These are phyloP conservation scores for Leccinum sublutescens DNA, from an alignment of 768 basidiomycete species.

Conservation along the genomic window DNA sequence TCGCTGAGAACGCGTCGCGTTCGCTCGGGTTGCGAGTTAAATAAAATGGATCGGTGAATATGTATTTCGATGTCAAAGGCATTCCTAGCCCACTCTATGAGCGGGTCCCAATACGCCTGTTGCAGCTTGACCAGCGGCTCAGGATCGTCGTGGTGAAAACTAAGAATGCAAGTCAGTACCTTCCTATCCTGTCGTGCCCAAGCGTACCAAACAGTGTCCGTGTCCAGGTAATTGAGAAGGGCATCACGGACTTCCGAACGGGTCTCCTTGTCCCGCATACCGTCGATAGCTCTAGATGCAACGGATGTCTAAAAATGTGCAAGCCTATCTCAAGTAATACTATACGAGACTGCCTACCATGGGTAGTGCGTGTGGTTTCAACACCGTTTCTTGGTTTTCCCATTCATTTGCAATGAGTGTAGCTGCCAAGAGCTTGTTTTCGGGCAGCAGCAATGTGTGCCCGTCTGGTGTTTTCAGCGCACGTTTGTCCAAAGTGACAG, in stretches of 20 bases:
- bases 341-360: conserved; percentile 54
- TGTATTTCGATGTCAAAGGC: conserved; percentile 67
- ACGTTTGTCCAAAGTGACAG: conserved; percentile 78
- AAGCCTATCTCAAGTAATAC: not conserved
- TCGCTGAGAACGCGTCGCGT: conserved; percentile 60
- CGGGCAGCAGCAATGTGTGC: conserved; percentile 69
- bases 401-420: conserved; percentile 92
- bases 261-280: conserved; percentile 54
- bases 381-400: conserved; percentile 84
- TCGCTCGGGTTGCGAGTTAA: conserved; percentile 64
- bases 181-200: not conserved
- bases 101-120: conserved; percentile 81
- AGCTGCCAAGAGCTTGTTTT: conserved; percentile 68
- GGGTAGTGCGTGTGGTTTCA: conserved; percentile 90
- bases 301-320: conserved; percentile 72
- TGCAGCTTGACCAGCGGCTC: conserved; percentile 75
- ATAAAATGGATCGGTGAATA: conserved; percentile 70
- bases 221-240: conserved; percentile 84
- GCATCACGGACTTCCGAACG: conserved; percentile 62
- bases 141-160: conserved; percentile 82
- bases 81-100: conserved; percentile 74
- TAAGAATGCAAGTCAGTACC: conserved; percentile 28
- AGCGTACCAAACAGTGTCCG: conserved; percentile 86
- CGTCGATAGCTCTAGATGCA: conserved; percentile 86
- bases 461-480: conserved; percentile 88